Conservation (phyloP, 164 flowering plant species). For the Piper longum region DNA sequence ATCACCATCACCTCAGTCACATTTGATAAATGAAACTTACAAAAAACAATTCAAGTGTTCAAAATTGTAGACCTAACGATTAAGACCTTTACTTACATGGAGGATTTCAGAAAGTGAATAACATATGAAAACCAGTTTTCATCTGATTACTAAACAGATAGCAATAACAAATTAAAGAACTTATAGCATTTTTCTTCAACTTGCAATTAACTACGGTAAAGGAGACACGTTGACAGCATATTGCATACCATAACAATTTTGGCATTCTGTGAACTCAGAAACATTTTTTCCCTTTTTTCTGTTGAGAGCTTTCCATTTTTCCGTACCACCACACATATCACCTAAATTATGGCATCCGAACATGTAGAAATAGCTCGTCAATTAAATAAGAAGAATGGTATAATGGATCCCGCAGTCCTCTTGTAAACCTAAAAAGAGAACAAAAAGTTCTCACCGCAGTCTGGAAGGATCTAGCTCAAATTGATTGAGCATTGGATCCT, state of each 20-base stretch:
- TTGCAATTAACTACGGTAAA: not conserved
- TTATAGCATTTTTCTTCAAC: not conserved
- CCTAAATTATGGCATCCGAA: constrained; percentile 33
- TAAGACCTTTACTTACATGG: too few species aligned
- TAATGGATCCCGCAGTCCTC: too few species aligned
- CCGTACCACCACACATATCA: constrained; percentile 99
- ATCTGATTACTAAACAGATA: not conserved
- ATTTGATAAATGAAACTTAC: not conserved
- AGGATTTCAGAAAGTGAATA: not conserved
- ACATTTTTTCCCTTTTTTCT: constrained; percentile 91
- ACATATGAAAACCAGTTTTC: too few species aligned
- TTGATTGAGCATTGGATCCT: too few species aligned
- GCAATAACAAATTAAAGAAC: not conserved
- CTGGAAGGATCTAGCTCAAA: too few species aligned
- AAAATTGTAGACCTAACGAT: too few species aligned
- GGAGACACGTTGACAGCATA: not conserved
- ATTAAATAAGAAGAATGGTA: not conserved
- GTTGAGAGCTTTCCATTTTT: constrained; percentile 99
- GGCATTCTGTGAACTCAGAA: constrained; percentile 87
- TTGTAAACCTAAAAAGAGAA: too few species aligned
- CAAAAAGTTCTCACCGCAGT: too few species aligned
- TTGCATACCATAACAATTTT: constrained; percentile 83
- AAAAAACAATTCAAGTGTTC: too few species aligned
- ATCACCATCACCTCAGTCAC: not conserved
- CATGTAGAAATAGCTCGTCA: constrained; percentile 15